Evolutionary conservation across 2,329 filamentous ascomycete species (phyloP).

Genomic region (Ambrosiella xylebori): DNA sequence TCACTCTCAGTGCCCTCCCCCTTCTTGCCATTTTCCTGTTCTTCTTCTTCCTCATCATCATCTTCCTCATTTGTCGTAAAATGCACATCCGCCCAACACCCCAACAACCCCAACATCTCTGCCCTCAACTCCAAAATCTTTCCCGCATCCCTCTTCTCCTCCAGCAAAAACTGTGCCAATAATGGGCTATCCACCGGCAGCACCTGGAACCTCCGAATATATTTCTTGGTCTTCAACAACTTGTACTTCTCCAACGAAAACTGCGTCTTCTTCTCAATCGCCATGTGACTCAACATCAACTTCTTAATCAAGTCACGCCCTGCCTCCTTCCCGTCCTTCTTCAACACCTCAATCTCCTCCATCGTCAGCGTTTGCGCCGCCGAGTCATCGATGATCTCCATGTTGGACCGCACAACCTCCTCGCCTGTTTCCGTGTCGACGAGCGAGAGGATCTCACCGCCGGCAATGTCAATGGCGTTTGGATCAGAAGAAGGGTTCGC

Average conservation of each 20-base stretch:
- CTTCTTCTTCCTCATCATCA: slow-evolving; percentile 18
- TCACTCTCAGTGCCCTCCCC: slow-evolving; percentile 14
- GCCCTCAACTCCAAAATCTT: slow-evolving; percentile 76
- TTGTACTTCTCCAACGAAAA: slow-evolving; percentile 96
- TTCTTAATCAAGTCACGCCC: slow-evolving; percentile 87
- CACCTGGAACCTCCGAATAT: slow-evolving; percentile 71
- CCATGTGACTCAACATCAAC: slow-evolving; percentile 74
- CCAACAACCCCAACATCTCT: slow-evolving; percentile 64
- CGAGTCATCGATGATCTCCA: slow-evolving; percentile 41
- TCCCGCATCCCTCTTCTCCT: slow-evolving; percentile 54
- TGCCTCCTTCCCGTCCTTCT: slow-evolving; percentile 55
- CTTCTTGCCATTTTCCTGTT: slow-evolving; percentile 12
- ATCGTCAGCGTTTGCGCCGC: slow-evolving; percentile 61
- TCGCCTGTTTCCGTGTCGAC: slow-evolving; percentile 25
- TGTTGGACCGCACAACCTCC: slow-evolving; percentile 36
- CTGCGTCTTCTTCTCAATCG: slow-evolving; percentile 80
- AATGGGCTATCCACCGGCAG: slow-evolving; percentile 65
- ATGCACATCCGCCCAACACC: slow-evolving; percentile 82
- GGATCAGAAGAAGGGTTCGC: slow-evolving; percentile 29
- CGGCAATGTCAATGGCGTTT: slow-evolving; percentile 22
- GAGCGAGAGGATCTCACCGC: slow-evolving; percentile 27
- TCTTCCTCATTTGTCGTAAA: slow-evolving; percentile 32
- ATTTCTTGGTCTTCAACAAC: slow-evolving; percentile 83
- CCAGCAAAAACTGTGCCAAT: slow-evolving; percentile 59
- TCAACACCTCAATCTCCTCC: slow-evolving; percentile 58